Percentiles rank a stretch among this genome's conserved stretches.
These are phyloP conservation scores for Aspergillus alliaceus DNA, from an alignment of 2,329 filamentous ascomycete species.

Conservation along the genomic window DNA sequence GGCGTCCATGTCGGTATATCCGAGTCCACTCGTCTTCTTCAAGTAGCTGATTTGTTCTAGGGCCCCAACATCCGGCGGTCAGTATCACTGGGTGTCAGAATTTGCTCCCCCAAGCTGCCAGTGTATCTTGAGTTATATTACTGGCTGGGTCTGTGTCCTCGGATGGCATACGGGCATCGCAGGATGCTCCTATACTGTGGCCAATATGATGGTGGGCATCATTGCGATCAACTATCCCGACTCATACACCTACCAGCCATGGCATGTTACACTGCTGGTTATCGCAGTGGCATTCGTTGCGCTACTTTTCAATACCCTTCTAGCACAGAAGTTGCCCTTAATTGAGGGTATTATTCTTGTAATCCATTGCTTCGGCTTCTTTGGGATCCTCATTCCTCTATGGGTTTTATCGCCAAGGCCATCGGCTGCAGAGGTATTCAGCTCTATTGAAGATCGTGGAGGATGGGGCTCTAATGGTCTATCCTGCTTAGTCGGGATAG, in stretches of 20 bases:
- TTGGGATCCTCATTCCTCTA: constrained; percentile 41
- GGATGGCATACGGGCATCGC: constrained; percentile 40
- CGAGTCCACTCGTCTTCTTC: too few species aligned
- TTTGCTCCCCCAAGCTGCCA: constrained; percentile 32
- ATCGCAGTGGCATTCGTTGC: constrained; percentile 50
- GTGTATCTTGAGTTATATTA: constrained; percentile 38
- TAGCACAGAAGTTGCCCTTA: constrained; percentile 47
- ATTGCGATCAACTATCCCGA: constrained; percentile 33
- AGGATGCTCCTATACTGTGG: constrained; percentile 33
- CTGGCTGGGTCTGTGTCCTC: constrained; percentile 40
- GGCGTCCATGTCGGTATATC: constrained; percentile 44
- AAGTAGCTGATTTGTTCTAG: constrained; percentile 12
- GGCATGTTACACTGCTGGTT: constrained; percentile 34
- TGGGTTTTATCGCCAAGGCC: constrained; percentile 34
- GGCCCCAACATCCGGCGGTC: constrained; percentile 39
- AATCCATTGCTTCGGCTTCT: constrained; percentile 49
- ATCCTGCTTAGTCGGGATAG: constrained; percentile 40
- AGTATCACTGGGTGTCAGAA: too few species aligned
- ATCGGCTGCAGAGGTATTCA: constrained; percentile 28
- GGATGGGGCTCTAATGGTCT: constrained; percentile 39
- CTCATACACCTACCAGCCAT: constrained; percentile 25
- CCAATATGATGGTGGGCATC: constrained; percentile 36
- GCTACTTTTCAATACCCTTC: constrained; percentile 53
- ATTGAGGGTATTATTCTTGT: constrained; percentile 54
- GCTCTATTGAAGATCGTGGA: constrained; percentile 39